Conservation (phyloP, 805 yeast species). For the Sugiyamaella boreocaroliniensis region DNA sequence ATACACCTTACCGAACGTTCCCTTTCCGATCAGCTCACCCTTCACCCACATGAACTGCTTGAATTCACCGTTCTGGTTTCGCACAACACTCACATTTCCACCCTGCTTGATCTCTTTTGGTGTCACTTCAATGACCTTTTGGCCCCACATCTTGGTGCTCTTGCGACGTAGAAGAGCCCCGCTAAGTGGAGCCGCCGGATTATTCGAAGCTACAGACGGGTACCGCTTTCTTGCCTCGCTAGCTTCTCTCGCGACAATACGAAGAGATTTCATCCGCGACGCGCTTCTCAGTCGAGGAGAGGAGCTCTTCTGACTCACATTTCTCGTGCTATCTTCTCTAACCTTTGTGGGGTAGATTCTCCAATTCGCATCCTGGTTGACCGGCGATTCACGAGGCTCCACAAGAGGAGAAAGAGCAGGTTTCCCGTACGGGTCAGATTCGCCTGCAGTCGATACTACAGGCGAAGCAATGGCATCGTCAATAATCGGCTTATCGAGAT, state of each 20-base stretch:
- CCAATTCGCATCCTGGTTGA: constrained; percentile 3
- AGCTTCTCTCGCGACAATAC: constrained; percentile 92
- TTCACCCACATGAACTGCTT: constrained; percentile 95
- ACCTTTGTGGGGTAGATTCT: constrained; percentile 5
- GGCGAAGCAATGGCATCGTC: constrained; percentile 47
- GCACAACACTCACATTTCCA: constrained; percentile 59
- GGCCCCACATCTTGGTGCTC: constrained; percentile 98
- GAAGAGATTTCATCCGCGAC: constrained; percentile 75
- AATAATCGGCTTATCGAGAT: constrained; percentile 84
- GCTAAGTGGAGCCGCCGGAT: constrained; percentile 6
- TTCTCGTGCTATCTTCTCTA: constrained; percentile 1
- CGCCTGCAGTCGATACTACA: constrained; percentile 1
- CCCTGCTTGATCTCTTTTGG: constrained; percentile 58
- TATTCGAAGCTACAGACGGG: constrained; percentile 13
- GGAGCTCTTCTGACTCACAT: not conserved
- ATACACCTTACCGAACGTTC: constrained; percentile 92
- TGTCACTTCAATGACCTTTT: constrained; percentile 82
- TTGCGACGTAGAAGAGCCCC: constrained; percentile 50
- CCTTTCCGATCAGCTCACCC: constrained; percentile 94
- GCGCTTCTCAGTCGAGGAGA: constrained; percentile 1
- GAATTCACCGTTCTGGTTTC: constrained; percentile 58
- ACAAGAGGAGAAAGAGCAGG: constrained; percentile 17
- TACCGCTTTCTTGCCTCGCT: constrained; percentile 44
- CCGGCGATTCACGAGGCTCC: constrained; percentile 15
- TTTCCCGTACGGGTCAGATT: not conserved